Base-by-base conservation (phyloP, 208 protist genomes). In the Trypanosoma platydactyli region DNA sequence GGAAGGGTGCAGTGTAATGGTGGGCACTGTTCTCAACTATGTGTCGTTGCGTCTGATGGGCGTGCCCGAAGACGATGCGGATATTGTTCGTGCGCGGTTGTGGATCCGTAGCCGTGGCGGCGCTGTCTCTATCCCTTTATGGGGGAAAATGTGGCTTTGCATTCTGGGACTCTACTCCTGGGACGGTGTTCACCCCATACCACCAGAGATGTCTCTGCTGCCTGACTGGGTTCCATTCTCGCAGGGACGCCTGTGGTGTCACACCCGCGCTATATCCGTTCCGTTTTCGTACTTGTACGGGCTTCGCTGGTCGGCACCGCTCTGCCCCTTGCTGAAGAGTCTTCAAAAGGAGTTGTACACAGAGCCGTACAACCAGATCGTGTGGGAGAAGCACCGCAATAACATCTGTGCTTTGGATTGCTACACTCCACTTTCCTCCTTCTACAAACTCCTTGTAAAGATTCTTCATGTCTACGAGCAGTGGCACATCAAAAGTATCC, bases 261-360 rank as follows among this genome's bases (percentile, higher is more conserved):
- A 99, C 87, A 98, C 91, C 68, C 88, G 98, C 45, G 96, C 98
- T 45, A 95, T 99, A 33, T 96, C 98, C 53, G 74, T 98, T 18
- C 96, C 98, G 20, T 98, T 99, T 81, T 87, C 86, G 27, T 99
- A 99, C 76, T 76, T 98, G 27, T 99, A 98, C 77, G 97, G 96
- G 20, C 57, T 85, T 11, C 84, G 88, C 27, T 96, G 87, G 76
- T 75, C 61, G 1, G 64, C 78, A 3, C 62, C 76, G 12, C 38
- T 73, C 25, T 81, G 84, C 51, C 79, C 81, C 16, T 52, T 97
- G 13, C 73, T 96, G n/a, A 51, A 76, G 22, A 70, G 59, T 18
- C 73, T 98, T 16, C 76, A 92, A 55, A 65, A 83, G n/a, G 96
- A 98, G 77, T 71, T 98, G 5, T 98, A 98, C 76, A 44, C 63